A percentile compares a stretch with the other conserved stretches of the same genome.
Conservation (phyloP, 768 basidiomycete genomes). For the Mycena galopus region DNA sequence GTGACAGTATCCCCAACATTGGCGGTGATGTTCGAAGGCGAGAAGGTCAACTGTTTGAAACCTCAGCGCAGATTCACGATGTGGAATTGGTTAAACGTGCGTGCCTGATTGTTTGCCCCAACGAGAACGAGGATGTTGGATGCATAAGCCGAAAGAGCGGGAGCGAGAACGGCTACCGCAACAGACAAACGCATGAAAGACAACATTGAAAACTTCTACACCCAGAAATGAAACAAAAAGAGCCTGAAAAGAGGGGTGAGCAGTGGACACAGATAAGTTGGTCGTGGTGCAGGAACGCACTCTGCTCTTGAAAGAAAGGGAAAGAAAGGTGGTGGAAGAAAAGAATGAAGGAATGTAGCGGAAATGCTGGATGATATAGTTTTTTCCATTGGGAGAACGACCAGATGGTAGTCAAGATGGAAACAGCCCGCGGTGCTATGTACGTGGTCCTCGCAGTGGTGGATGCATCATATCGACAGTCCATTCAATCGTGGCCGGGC, state of each 20-base stretch:
- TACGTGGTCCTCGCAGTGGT: neutral
- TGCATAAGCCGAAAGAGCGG: slow-evolving; percentile 50
- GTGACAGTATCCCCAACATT: slow-evolving; percentile 11
- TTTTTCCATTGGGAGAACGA: slow-evolving; percentile 12
- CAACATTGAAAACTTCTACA: slow-evolving; percentile 37
- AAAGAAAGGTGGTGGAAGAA: slow-evolving; percentile 5
- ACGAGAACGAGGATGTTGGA: slow-evolving; percentile 54
- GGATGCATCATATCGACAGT: slow-evolving; percentile 1
- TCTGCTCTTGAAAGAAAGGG: slow-evolving; percentile 54
- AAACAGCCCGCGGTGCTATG: neutral
- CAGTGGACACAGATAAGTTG: neutral
- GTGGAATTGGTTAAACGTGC: slow-evolving; percentile 45
- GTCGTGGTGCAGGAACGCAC: slow-evolving; percentile 44
- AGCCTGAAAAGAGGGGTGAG: slow-evolving; percentile 45
- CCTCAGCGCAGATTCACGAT: neutral
- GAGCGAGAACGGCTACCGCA: slow-evolving; percentile 54
- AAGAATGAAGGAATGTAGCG: neutral
- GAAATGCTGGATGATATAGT: neutral
- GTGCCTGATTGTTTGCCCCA: slow-evolving; percentile 39
- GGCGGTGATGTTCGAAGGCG: slow-evolving; percentile 41
- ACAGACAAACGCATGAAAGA: slow-evolving; percentile 35
- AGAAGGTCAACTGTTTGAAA: neutral
- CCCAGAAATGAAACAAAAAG: slow-evolving; percentile 35
- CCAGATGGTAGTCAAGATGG: neutral
- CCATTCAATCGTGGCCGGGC: neutral